A percentile compares a stretch with the other conserved stretches of the same genome.
Evolutionary conservation across 2,329 filamentous ascomycete genomes (phyloP).

Genomic region (Acephala macrosclerotiorum): DNA sequence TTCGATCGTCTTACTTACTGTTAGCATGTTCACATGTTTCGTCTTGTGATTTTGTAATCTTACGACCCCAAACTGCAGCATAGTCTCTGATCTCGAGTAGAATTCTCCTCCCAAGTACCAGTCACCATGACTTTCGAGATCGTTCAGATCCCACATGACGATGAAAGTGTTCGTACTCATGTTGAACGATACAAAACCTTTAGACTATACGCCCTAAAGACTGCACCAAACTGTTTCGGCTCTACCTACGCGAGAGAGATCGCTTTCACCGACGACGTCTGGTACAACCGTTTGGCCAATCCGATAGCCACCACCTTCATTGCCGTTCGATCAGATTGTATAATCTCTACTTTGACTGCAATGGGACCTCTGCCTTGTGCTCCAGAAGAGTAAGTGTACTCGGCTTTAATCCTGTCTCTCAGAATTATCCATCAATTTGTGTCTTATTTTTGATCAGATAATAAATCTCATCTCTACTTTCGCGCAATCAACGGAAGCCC

Average conservation of each 20-base stretch:
- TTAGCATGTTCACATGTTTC: conserved; percentile 4
- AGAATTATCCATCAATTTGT: neutral
- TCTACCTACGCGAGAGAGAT: conserved; percentile 48
- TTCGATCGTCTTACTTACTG: neutral
- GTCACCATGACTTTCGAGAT: conserved; percentile 38
- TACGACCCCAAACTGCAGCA: neutral
- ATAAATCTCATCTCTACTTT: neutral
- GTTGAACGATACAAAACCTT: conserved; percentile 38
- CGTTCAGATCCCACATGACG: conserved; percentile 36
- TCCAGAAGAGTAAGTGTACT: conserved; percentile 28
- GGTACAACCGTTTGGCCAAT: conserved; percentile 47
- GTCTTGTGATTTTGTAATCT: conserved; percentile 23
- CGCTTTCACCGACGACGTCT: conserved; percentile 46
- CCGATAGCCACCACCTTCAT: conserved; percentile 47
- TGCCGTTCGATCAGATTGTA: conserved; percentile 38
- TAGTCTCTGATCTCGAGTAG: neutral
- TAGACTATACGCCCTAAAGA: conserved; percentile 37
- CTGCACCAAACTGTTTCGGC: conserved; percentile 46
- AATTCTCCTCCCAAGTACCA: conserved; percentile 7
- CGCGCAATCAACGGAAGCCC: neutral
- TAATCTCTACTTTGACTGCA: conserved; percentile 40
- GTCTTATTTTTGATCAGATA: neutral
- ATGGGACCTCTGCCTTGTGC: conserved; percentile 23
- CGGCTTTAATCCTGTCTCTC: neutral
- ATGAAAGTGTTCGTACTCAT: conserved; percentile 31